Base-by-base conservation (phyloP, 257 asterid genomes). In the Dorcoceras hygrometricum region DNA sequence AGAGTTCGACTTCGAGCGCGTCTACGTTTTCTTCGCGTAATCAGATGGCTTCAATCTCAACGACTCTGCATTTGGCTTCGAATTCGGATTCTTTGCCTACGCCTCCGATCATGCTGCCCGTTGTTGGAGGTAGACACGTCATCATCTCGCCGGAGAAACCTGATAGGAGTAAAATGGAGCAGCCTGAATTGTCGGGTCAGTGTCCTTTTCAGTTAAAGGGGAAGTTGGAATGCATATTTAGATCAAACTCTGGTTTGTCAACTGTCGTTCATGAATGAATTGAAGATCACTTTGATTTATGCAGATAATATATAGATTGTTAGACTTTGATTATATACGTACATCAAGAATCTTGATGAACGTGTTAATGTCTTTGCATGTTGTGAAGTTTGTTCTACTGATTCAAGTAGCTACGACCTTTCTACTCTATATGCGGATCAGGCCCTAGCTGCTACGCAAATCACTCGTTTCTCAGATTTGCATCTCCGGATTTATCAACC, bases 31-130 rank as follows among this genome's bases (percentile, higher is more conserved):
- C 96, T 23, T 82, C 88, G 25, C 75, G 59, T 36, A 79, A 39
- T 11, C 83, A 71, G 18, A 51, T 39, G 53, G 69, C 71, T 25
- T 62, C 77, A 2, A 66, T 62, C 55, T 73, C 82, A 0, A 60
- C 79, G 54, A 59, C 84, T n/a, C 63, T 66, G 14, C 73, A 73
- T 56, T 62, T 73, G 27, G 67, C 73, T 29, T 64, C 71, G 62
- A 59, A 39, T 58, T 72, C 73, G 25, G 83, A 72, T 59, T 73
- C 78, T 36, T 71, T 83, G 77, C 72, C 71, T 55, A 79, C 81
- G 65, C 90, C 90, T 70, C 82, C 87, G 68, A 75, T 83, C 48
- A 81, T 87, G 91, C 55, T 80, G 63, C 96, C 95, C 57, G 96
- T 78, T 50, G 83, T 78, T 8, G 87, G 89, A 26, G 89, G 84